Percentiles rank a stretch among this genome's conserved stretches.
These are phyloP conservation scores for Xylariaceae sp. DNA, from an alignment of 2,329 filamentous ascomycete genomes.

Conservation along the genomic window DNA sequence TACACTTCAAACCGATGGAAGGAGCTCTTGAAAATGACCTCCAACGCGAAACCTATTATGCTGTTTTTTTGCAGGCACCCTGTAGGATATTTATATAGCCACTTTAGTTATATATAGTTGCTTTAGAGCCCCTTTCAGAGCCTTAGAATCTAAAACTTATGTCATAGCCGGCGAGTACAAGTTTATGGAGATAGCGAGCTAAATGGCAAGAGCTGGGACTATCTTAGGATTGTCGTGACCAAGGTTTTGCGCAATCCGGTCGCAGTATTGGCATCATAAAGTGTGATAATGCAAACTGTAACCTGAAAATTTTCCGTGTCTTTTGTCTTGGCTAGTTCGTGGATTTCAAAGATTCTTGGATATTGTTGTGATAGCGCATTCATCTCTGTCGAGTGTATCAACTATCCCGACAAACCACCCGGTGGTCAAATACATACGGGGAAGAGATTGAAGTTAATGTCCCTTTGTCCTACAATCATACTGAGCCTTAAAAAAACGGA, in stretches of 20 bases:
- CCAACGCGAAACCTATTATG: too few relatives aligned
- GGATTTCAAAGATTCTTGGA: neutral
- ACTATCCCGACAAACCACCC: neutral
- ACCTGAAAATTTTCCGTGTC: neutral
- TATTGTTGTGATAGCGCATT: neutral
- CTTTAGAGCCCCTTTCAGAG: too few relatives aligned
- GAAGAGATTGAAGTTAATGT: neutral
- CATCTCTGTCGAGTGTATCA: neutral
- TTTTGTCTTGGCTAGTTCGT: neutral
- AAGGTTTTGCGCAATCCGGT: neutral
- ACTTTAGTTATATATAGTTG: too few relatives aligned
- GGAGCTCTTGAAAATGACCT: too few relatives aligned
- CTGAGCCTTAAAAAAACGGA: neutral
- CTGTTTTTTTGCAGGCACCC: too few relatives aligned
- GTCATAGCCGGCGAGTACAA: too few relatives aligned
- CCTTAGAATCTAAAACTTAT: too few relatives aligned
- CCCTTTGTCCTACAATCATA: neutral
- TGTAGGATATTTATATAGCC: too few relatives aligned
- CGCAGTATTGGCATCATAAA: neutral
- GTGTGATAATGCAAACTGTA: neutral
- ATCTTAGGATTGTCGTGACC: neutral
- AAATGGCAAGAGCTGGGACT: neutral
- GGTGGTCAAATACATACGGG: neutral
- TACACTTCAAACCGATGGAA: too few relatives aligned
- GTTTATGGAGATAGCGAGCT: neutral